Conservation (phyloP, 768 basidiomycete genomes). For the Sarcodon aspratus region DNA sequence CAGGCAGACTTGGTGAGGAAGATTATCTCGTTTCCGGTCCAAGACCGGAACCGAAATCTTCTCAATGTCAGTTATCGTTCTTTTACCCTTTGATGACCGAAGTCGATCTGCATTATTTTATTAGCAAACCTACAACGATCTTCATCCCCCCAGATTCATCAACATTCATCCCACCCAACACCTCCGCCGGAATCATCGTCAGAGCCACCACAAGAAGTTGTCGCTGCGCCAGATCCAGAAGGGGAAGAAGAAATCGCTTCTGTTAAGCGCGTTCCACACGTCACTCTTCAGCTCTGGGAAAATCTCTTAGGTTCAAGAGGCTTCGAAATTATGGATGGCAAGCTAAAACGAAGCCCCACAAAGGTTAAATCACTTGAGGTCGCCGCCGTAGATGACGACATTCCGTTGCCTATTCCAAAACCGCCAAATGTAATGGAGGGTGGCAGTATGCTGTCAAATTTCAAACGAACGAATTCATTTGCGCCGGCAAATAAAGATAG, state of each 20-base stretch:
- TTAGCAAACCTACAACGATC: conserved; percentile 9
- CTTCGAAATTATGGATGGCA: conserved; percentile 46
- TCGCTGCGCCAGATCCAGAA: conserved; percentile 15
- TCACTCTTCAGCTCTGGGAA: conserved; percentile 62
- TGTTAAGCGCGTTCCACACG: conserved; percentile 40
- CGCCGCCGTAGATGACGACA: conserved; percentile 8
- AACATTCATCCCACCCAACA: conserved; percentile 8
- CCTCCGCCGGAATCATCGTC: conserved; percentile 8
- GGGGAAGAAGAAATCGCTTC: conserved; percentile 46
- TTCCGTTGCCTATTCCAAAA: conserved; percentile 1
- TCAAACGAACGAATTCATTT: conserved; percentile 58
- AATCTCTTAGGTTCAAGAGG: conserved; percentile 58
- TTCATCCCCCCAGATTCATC: conserved; percentile 9
- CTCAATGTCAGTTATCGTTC: conserved; percentile 13
- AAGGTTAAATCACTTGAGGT: conserved; percentile 21
- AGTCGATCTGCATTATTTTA: background rate
- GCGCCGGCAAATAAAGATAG: conserved; percentile 22
- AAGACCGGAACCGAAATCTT: conserved; percentile 41
- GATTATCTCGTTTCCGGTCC: conserved; percentile 48
- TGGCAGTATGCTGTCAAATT: conserved; percentile 40
- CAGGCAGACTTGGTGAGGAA: conserved; percentile 56
- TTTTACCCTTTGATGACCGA: background rate
- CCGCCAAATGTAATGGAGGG: background rate
- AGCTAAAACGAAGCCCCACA: conserved; percentile 50
- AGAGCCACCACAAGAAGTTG: conserved; percentile 11